These are phyloP conservation scores for Pichia sp. DNA, from an alignment of 1,139 yeast genomes.

Conservation along the genomic window DNA sequence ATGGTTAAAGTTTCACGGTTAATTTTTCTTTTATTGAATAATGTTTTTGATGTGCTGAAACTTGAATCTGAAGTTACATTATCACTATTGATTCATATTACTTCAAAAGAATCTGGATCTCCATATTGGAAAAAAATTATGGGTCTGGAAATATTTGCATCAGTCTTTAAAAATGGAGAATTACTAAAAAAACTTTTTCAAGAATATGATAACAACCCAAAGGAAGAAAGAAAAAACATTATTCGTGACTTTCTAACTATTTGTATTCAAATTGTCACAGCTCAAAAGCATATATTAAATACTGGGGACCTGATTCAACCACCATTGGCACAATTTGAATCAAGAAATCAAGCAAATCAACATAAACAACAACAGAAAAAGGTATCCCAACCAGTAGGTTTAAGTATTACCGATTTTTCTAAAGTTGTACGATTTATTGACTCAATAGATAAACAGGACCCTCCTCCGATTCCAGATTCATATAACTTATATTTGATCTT, in stretches of 20 bases:
- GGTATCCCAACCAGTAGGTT: constrained; percentile 9
- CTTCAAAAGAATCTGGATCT: constrained; percentile 43
- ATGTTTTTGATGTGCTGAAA: constrained; percentile 55
- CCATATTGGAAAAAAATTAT: constrained; percentile 67
- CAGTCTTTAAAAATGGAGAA: constrained; percentile 50
- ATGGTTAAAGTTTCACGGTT: constrained; percentile 71
- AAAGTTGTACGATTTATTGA: constrained; percentile 46
- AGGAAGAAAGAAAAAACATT: constrained; percentile 51
- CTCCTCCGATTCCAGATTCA: constrained; percentile 55
- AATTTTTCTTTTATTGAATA: constrained; percentile 50
- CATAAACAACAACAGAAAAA: constrained; percentile 1
- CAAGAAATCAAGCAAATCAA: neutral
- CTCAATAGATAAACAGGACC: constrained; percentile 68
- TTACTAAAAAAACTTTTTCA: constrained; percentile 48
- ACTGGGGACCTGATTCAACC: constrained; percentile 33
- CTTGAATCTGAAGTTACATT: constrained; percentile 78
- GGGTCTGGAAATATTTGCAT: constrained; percentile 64
- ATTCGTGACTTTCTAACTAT: constrained; percentile 52
- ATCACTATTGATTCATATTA: constrained; percentile 62
- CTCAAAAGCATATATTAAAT: constrained; percentile 35
- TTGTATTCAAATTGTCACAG: constrained; percentile 32
- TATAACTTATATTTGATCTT: constrained; percentile 58
- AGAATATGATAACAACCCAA: constrained; percentile 53
- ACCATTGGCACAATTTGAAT: constrained; percentile 13
- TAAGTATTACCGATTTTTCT: constrained; percentile 40